These are phyloP conservation scores for Solanum neorickii DNA, from an alignment of 257 asterid species.

Conservation along the genomic window DNA sequence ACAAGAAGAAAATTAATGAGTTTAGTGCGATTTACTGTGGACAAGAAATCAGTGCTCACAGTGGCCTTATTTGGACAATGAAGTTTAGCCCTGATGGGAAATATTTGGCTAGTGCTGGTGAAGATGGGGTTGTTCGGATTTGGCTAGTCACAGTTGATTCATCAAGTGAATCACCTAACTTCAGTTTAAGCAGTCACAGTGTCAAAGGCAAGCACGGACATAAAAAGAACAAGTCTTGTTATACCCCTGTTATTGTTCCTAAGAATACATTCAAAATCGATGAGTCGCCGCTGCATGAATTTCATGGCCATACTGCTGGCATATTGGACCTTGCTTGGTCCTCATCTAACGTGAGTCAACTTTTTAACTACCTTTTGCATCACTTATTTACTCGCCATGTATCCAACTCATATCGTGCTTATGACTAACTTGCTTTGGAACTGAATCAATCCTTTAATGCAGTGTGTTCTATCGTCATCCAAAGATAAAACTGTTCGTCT, in stretches of 20 bases:
- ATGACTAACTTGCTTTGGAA: neutral
- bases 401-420: neutral
- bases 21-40: conserved; percentile 37
- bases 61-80: conserved; percentile 58
- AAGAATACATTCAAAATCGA: conserved; percentile 47
- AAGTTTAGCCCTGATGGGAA: conserved; percentile 72
- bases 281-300: conserved; percentile 42
- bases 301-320: conserved; percentile 47
- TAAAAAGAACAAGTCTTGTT: conserved; percentile 5
- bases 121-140: conserved; percentile 63
- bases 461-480: conserved; percentile 71
- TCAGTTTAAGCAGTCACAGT: conserved; percentile 7
- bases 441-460: conserved; percentile 7
- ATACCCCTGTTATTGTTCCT: conserved; percentile 34
- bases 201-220: neutral
- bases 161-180: conserved; percentile 1
- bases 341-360: conserved; percentile 50
- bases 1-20: conserved; percentile 38
- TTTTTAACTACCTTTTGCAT: neutral
- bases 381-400: neutral
- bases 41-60: conserved; percentile 56
- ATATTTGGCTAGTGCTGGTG: conserved; percentile 74
- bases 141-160: conserved; percentile 41
- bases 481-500: conserved; percentile 66
- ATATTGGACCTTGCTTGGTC: conserved; percentile 84